phyloP scores from a whole-genome alignment of 306 rosid species.

The Trifolium subterraneum region DNA sequence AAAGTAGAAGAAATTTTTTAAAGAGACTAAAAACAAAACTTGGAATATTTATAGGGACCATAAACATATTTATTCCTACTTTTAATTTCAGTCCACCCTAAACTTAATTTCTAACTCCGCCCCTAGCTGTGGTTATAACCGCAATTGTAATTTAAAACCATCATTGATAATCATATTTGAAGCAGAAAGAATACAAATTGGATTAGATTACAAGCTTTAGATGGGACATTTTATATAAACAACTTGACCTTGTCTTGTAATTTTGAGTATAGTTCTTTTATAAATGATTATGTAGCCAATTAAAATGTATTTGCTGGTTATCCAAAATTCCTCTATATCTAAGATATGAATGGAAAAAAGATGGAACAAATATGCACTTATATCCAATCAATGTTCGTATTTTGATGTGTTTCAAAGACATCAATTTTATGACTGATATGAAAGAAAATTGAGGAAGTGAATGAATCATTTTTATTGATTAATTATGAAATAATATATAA shows the following conservation, averaged over 20 bases:
- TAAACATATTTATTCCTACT: no score
- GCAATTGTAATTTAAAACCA: no score
- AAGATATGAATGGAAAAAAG: neutral
- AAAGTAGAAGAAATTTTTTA: no score
- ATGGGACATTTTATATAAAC: constrained; percentile 4
- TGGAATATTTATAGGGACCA: no score
- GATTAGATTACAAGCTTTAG: neutral
- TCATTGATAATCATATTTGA: constrained; percentile 4
- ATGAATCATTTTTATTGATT: neutral
- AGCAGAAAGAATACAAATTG: neutral
- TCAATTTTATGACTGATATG: neutral
- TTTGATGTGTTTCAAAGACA: neutral
- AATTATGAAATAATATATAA: no score
- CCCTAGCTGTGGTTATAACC: no score
- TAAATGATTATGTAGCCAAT: neutral
- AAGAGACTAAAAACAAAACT: no score
- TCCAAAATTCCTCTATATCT: neutral
- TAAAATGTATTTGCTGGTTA: neutral
- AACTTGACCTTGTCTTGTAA: neutral
- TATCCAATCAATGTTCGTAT: neutral
- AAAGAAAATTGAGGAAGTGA: neutral
- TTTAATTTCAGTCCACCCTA: no score
- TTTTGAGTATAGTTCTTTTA: neutral
- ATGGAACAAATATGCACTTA: neutral
- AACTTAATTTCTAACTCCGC: no score